phyloP scores from a whole-genome alignment of 2,329 filamentous ascomycete species.

The Beauveria sp. region DNA sequence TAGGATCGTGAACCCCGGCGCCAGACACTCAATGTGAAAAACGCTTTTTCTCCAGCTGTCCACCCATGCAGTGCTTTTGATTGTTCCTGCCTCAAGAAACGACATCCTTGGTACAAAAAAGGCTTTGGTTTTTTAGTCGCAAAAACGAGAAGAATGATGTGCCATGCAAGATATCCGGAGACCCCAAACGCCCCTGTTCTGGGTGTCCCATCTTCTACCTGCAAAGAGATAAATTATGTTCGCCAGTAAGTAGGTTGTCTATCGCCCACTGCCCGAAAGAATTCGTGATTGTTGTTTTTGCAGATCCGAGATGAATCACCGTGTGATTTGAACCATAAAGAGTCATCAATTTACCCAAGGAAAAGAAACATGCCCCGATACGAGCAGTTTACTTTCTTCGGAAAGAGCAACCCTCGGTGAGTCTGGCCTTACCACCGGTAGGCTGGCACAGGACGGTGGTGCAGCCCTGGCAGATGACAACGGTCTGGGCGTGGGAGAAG shows the following conservation, averaged over 20 bases:
- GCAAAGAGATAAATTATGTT: constrained; percentile 43
- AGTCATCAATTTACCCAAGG: constrained; percentile 40
- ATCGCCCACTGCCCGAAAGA: constrained; percentile 40
- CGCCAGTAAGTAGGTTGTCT: constrained; percentile 36
- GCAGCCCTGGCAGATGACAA: constrained; percentile 99
- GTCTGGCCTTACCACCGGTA: constrained; percentile 96
- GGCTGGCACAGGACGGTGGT: constrained; percentile 99
- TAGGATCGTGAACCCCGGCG: constrained; percentile 26
- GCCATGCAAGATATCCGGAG: constrained; percentile 76
- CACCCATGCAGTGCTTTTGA: constrained; percentile 44
- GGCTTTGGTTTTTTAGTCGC: constrained; percentile 23
- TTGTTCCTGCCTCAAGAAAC: constrained; percentile 32
- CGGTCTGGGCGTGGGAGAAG: constrained; percentile 99
- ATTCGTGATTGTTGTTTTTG: constrained; percentile 37
- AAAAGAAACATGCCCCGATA: constrained; percentile 37
- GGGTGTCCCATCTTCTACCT: constrained; percentile 67
- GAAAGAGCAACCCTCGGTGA: constrained; percentile 99
- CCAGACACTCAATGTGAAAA: constrained; percentile 47
- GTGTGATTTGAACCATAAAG: constrained; percentile 37
- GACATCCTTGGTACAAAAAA: constrained; percentile 37
- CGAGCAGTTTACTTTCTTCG: constrained; percentile 86
- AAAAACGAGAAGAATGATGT: constrained; percentile 41
- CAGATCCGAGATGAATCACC: constrained; percentile 52
- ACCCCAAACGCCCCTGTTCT: constrained; percentile 64
- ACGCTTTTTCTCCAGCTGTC: constrained; percentile 50